phyloP scores from a whole-genome alignment of 257 asterid species.

The Rauvolfia tetraphylla region DNA sequence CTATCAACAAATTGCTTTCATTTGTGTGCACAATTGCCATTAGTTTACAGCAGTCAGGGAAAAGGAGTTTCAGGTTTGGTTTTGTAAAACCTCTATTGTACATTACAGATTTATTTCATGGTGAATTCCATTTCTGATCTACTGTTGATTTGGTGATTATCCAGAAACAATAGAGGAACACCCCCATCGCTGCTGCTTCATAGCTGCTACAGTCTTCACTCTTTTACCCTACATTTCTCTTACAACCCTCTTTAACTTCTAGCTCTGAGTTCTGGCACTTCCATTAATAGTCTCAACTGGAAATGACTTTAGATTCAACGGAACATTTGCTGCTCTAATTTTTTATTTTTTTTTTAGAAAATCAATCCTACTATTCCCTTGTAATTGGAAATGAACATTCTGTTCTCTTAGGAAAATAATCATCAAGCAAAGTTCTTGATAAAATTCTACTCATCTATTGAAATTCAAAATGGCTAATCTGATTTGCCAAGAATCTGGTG shows the following conservation, averaged over 20 bases:
- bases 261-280: not conserved
- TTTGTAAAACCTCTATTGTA: not conserved
- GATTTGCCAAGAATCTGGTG: not conserved
- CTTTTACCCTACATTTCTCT: not conserved
- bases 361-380: not conserved
- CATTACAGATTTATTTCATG: too few species aligned
- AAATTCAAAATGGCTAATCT: not conserved
- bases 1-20: not conserved
- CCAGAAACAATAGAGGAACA: constrained; percentile 4
- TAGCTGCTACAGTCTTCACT: not conserved
- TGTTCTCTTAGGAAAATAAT: not conserved
- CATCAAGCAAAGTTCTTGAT: not conserved
- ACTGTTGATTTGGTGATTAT: not conserved
- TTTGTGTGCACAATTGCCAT: not conserved
- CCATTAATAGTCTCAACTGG: not conserved
- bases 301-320: not conserved
- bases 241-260: not conserved
- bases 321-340: not conserved
- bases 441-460: not conserved
- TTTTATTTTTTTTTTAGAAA: not conserved
- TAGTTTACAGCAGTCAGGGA: not conserved
- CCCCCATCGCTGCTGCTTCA: not conserved
- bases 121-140: not conserved
- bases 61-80: constrained; percentile 1
- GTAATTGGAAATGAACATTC: not conserved